Evolutionary conservation across 2,329 filamentous ascomycete genomes (phyloP).

Genomic region (Penicillium freii): DNA sequence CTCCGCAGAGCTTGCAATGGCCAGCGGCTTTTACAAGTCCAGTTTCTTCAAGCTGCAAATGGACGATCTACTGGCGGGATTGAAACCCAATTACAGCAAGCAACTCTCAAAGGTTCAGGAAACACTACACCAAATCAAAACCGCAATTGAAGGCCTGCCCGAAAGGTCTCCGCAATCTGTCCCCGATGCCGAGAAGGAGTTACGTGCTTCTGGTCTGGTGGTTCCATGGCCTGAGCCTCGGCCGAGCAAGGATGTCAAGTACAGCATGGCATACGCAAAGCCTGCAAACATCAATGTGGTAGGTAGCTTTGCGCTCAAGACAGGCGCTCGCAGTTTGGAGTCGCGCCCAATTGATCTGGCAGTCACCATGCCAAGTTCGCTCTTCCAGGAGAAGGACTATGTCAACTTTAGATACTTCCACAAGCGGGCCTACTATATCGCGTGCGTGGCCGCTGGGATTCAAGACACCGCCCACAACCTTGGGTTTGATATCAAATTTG

Average conservation of each 20-base stretch:
- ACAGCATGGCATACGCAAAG: slow-evolving; percentile 74
- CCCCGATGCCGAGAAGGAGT: slow-evolving; percentile 64
- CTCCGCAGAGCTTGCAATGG: slow-evolving; percentile 37
- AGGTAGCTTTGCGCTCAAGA: slow-evolving; percentile 79
- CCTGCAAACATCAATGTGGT: slow-evolving; percentile 81
- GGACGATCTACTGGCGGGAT: slow-evolving; percentile 60
- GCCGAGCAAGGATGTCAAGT: slow-evolving; percentile 72
- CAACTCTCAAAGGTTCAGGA: slow-evolving; percentile 54
- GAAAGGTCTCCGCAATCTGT: slow-evolving; percentile 53
- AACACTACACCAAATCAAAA: slow-evolving; percentile 55
- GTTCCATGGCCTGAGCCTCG: slow-evolving; percentile 83
- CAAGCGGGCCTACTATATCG: slow-evolving; percentile 87
- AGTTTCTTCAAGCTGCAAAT: slow-evolving; percentile 67
- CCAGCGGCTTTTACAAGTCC: slow-evolving; percentile 61
- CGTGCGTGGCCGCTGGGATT: slow-evolving; percentile 72
- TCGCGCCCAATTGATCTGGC: slow-evolving; percentile 72
- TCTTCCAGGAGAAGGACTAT: slow-evolving; percentile 95
- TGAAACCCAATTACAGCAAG: slow-evolving; percentile 59
- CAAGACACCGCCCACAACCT: slow-evolving; percentile 54
- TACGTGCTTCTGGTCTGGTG: slow-evolving; percentile 64
- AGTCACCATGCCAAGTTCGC: slow-evolving; percentile 72
- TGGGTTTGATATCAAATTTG: slow-evolving; percentile 61
- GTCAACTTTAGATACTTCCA: slow-evolving; percentile 91
- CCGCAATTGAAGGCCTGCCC: slow-evolving; percentile 57
- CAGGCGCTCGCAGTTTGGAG: slow-evolving; percentile 61